phyloP scores from a whole-genome alignment of 495 filamentous ascomycete genomes.

The Aspergillus funiculosus region DNA sequence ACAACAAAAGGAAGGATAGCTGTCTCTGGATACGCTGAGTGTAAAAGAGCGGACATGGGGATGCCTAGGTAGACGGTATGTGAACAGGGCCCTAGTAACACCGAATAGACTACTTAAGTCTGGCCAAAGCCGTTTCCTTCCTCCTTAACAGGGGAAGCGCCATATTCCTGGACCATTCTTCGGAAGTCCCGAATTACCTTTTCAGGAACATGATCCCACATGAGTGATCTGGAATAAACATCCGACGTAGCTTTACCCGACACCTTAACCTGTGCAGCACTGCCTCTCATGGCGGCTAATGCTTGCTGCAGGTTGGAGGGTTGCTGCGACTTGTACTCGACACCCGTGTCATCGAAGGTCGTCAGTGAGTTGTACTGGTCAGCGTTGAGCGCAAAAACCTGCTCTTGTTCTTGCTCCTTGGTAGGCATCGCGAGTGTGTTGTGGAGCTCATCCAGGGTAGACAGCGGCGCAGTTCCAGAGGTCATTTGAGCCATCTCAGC shows the following conservation, averaged over 20 bases:
- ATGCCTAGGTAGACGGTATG: slow-evolving; percentile 1
- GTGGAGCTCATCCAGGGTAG: slow-evolving; percentile 69
- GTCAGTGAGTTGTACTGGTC: slow-evolving; percentile 88
- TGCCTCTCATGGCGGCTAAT: slow-evolving; percentile 71
- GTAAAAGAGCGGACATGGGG: not conserved
- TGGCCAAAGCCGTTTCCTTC: slow-evolving; percentile 30
- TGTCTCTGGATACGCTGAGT: slow-evolving; percentile 9
- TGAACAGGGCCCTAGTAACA: not conserved
- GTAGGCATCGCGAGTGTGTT: slow-evolving; percentile 68
- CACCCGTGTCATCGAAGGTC: slow-evolving; percentile 43
- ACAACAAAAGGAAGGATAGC: slow-evolving; percentile 5
- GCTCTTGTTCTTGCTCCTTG: slow-evolving; percentile 81
- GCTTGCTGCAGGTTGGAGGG: slow-evolving; percentile 71
- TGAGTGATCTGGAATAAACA: slow-evolving; percentile 85
- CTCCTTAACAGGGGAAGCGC: slow-evolving; percentile 33
- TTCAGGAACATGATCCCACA: slow-evolving; percentile 89
- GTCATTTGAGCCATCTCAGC: slow-evolving; percentile 48
- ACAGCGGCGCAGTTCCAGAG: slow-evolving; percentile 48
- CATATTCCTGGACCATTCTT: slow-evolving; percentile 67
- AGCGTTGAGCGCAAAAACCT: slow-evolving; percentile 76
- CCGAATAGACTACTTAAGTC: slow-evolving; percentile 20
- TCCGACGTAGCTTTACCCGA: slow-evolving; percentile 44
- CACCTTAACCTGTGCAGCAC: slow-evolving; percentile 41
- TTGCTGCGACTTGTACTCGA: slow-evolving; percentile 40
- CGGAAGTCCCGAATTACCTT: slow-evolving; percentile 92